Evolutionary conservation across 352 stramenopile species (phyloP), one percentile per base, ranked within the genome.

Genomic region (Globisporangium heterothallicum): DNA sequence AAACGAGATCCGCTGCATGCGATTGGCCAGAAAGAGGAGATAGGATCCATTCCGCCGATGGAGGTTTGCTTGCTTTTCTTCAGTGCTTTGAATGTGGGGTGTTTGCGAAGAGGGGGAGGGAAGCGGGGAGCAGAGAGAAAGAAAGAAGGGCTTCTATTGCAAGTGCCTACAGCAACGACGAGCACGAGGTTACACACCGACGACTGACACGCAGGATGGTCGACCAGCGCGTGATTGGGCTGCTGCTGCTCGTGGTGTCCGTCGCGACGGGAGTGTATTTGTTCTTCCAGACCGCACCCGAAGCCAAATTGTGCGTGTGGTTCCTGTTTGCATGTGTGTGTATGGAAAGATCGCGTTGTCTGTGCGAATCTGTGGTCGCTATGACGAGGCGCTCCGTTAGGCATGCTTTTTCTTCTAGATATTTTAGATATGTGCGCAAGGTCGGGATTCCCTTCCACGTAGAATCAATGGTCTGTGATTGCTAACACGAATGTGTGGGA

Each of bases 201-300:
- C 34, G 38, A 22, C 16, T 14, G 35, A 41, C 1, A 2, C 40
- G 22, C n/a, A 56, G 49, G 42, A 43, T 43, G 34, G 41, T 25
- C 2, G 58, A 53, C 21, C 58, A 66, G 42, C 71, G 80, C 26
- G 65, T 64, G 32, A 42, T 49, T 25, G 52, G 78, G 38, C 68
- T 90, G 19, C 52, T 73, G 27, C 45, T 79, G 16, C 65, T 90
- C 41, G 70, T 71, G 22, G 54, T 54, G 0, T 59, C 50, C 14
- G 79, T 60, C 16, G 52, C 64, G 12, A 63, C 52, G 18, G 70
- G 72, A 45, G 61, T 89, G 42, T 88, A 86, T 57, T 42, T 74
- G 21, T 88, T 92, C 66, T 89, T 92, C 64, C 63, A 72, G 43
- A 77, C 59, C 13, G 80, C 78, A 8, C 80, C 80, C 2, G 66